phyloP scores from a whole-genome alignment of 2,329 filamentous ascomycete species.

The Xylariales sp. region DNA sequence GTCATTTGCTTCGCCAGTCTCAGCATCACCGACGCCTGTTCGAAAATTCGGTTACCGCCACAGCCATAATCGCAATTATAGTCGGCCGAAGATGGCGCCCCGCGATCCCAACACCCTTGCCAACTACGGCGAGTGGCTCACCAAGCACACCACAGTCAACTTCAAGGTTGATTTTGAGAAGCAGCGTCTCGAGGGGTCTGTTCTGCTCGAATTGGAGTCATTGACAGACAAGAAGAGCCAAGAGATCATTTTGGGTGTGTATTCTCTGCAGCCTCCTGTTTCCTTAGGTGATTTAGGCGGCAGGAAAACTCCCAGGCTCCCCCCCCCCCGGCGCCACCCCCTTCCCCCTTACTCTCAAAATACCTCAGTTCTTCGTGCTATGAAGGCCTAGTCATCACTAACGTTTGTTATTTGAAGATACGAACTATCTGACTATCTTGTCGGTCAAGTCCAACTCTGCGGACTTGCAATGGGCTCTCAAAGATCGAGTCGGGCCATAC shows the following conservation, averaged over 20 bases:
- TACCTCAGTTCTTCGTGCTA: background rate
- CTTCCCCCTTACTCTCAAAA: background rate
- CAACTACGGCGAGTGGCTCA: conserved; percentile 91
- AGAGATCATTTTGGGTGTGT: conserved; percentile 75
- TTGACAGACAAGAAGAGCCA: conserved; percentile 77
- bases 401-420: conserved; percentile 63
- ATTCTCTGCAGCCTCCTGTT: background rate
- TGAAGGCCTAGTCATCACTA: background rate
- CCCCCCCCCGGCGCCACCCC: background rate
- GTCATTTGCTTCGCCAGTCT: conserved; percentile 35
- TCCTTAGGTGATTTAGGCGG: background rate
- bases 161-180: conserved; percentile 86
- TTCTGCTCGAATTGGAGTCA: conserved; percentile 80
- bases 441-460: conserved; percentile 76
- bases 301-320: background rate
- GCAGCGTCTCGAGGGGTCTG: conserved; percentile 80
- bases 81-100: conserved; percentile 51
- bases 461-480: conserved; percentile 74
- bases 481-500: conserved; percentile 77
- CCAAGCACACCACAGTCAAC: conserved; percentile 83
- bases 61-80: conserved; percentile 23
- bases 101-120: conserved; percentile 91
- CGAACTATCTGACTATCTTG: conserved; percentile 81
- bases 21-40: conserved; percentile 31
- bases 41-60: conserved; percentile 35